Evolutionary conservation across 805 yeast genomes (phyloP).

Genomic region (Wickerhamiella bombiphila): DNA sequence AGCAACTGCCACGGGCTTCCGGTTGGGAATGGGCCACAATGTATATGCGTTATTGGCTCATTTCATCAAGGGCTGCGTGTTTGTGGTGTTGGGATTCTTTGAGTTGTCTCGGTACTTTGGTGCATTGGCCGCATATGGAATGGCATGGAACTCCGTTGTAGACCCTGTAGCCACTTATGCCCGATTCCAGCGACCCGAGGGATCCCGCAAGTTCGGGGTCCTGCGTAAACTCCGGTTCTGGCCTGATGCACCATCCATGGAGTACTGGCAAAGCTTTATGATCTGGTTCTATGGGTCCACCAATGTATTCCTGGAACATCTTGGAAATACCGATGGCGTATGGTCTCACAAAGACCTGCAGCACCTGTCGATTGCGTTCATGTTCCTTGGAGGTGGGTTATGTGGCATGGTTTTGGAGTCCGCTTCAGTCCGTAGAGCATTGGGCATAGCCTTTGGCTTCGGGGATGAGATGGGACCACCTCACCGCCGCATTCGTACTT

Average conservation of each 20-base stretch:
- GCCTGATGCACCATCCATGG: slow-evolving; percentile 56
- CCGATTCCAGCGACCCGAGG: too few relatives aligned
- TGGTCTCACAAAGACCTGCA: slow-evolving; percentile 88
- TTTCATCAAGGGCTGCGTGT: slow-evolving; percentile 90
- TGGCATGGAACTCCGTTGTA: slow-evolving; percentile 65
- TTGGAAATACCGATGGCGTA: slow-evolving; percentile 59
- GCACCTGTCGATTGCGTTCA: slow-evolving; percentile 80
- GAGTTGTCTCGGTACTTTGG: slow-evolving; percentile 85
- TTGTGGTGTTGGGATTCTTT: slow-evolving; percentile 57
- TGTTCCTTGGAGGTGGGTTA: slow-evolving; percentile 82
- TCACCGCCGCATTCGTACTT: slow-evolving; percentile 21
- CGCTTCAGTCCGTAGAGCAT: slow-evolving; percentile 20
- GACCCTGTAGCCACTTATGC: neutral
- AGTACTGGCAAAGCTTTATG: slow-evolving; percentile 61
- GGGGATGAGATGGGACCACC: slow-evolving; percentile 1
- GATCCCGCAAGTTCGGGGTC: slow-evolving; percentile 16
- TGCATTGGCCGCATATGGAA: slow-evolving; percentile 55
- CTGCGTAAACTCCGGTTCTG: slow-evolving; percentile 7
- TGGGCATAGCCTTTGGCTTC: slow-evolving; percentile 15
- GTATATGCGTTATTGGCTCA: slow-evolving; percentile 84
- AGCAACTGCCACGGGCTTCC: slow-evolving; percentile 49
- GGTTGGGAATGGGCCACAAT: slow-evolving; percentile 50
- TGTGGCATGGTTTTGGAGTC: slow-evolving; percentile 76
- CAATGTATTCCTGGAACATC: slow-evolving; percentile 80
- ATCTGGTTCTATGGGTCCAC: slow-evolving; percentile 82